Conservation (phyloP, 2,329 filamentous ascomycete species). For the Sarocladium kiliense region DNA sequence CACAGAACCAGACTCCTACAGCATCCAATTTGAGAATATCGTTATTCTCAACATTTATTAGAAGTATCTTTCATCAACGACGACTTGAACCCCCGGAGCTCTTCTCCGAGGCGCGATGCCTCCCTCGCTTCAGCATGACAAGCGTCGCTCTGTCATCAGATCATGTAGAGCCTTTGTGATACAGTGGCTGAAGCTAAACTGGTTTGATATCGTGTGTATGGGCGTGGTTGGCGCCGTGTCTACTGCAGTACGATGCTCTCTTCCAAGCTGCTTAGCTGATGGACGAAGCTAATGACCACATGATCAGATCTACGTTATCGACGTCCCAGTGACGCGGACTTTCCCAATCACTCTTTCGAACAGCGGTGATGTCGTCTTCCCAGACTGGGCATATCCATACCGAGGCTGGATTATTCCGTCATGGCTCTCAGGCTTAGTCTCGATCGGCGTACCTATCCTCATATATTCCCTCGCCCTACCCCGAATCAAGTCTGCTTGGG, state of each 20-base stretch:
- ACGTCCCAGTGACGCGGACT: constrained; percentile 50
- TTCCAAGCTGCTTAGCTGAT: neutral
- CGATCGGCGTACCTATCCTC: constrained; percentile 50
- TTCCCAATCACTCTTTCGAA: constrained; percentile 58
- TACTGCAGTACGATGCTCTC: constrained; percentile 21
- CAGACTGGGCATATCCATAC: constrained; percentile 59
- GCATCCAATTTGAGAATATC: too few species aligned
- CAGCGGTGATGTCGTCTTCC: constrained; percentile 58
- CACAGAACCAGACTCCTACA: neutral
- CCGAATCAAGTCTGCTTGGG: constrained; percentile 52
- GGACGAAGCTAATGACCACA: neutral
- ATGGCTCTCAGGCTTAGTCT: constrained; percentile 51
- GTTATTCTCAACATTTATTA: neutral
- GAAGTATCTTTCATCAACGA: neutral
- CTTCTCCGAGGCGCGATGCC: neutral
- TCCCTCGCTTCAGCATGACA: neutral
- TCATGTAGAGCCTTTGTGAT: neutral
- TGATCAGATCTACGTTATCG: constrained; percentile 44
- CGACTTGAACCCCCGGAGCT: neutral
- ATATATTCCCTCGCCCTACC: constrained; percentile 54
- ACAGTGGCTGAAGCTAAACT: constrained; percentile 54
- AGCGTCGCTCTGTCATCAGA: neutral
- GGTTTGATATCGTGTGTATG: constrained; percentile 57
- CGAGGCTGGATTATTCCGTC: constrained; percentile 59
- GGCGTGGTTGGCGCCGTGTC: constrained; percentile 36